A percentile compares a stretch with the other conserved stretches of the same genome.
Evolutionary conservation across 2,329 filamentous ascomycete genomes (phyloP).

Genomic region (Penicillium polonicum): DNA sequence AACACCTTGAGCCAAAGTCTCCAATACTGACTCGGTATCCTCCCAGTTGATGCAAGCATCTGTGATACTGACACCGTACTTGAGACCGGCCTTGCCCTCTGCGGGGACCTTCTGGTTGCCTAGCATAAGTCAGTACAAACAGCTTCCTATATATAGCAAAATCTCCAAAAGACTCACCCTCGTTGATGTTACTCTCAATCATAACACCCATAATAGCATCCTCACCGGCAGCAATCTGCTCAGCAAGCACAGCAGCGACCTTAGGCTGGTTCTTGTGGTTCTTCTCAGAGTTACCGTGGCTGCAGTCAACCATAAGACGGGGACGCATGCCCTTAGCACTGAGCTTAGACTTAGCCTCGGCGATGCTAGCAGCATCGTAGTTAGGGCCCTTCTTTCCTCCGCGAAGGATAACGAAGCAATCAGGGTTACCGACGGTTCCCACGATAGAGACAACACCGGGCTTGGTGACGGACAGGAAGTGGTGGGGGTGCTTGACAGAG

Average conservation of each 20-base stretch:
- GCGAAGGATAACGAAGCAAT: slow-evolving; percentile 94
- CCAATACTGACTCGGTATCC: slow-evolving; percentile 77
- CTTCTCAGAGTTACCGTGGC: slow-evolving; percentile 93
- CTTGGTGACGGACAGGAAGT: slow-evolving; percentile 97
- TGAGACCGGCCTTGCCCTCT: slow-evolving; percentile 78
- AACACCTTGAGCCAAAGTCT: slow-evolving; percentile 75
- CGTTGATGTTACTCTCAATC: slow-evolving; percentile 97
- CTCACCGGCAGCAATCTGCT: slow-evolving; percentile 84
- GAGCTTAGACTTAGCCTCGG: slow-evolving; percentile 76
- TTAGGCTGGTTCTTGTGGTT: slow-evolving; percentile 97
- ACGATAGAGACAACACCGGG: slow-evolving; percentile 93
- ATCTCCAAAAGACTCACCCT: slow-evolving; percentile 57
- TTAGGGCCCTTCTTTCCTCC: slow-evolving; percentile 93
- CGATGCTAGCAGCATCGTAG: slow-evolving; percentile 82
- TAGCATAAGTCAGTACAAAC: slow-evolving; percentile 20
- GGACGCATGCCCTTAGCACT: slow-evolving; percentile 69
- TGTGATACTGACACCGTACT: slow-evolving; percentile 95
- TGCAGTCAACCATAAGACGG: slow-evolving; percentile 95
- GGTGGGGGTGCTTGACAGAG: slow-evolving; percentile 85
- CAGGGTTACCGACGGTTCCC: slow-evolving; percentile 89
- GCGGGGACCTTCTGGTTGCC: slow-evolving; percentile 85
- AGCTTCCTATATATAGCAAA: neutral
- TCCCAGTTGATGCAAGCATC: slow-evolving; percentile 97
- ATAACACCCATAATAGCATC: slow-evolving; percentile 91
- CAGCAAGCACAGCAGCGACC: slow-evolving; percentile 76